These are phyloP conservation scores for Sugiyamaella qingdaonensis DNA, from an alignment of 805 yeast species.

Conservation along the genomic window DNA sequence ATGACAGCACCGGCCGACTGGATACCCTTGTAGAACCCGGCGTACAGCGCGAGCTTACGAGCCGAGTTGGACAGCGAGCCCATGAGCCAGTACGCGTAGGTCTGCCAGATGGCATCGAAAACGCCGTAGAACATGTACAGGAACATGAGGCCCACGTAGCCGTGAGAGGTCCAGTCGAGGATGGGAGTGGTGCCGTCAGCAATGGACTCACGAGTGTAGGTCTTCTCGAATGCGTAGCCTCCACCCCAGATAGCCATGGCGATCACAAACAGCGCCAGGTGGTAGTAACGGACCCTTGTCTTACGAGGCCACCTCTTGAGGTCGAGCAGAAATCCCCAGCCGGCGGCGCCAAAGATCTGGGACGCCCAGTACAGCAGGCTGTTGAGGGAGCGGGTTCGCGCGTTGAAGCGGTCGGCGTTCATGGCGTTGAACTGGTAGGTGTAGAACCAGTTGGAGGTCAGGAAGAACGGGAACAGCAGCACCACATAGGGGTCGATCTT, in stretches of 20 bases:
- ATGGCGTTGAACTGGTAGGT: conserved; percentile 59
- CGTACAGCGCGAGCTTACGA: conserved; percentile 51
- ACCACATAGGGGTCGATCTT: conserved; percentile 43
- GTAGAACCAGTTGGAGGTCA: conserved; percentile 63
- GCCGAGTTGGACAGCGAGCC: conserved; percentile 58
- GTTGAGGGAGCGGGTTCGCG: conserved; percentile 59
- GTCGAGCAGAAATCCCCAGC: conserved; percentile 49
- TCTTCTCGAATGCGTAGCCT: conserved; percentile 46
- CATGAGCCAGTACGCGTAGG: conserved; percentile 53
- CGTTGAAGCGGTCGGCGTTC: conserved; percentile 52
- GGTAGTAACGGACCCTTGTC: conserved; percentile 45
- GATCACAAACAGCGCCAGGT: conserved; percentile 34
- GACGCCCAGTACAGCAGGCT: conserved; percentile 57
- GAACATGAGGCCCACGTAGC: conserved; percentile 56
- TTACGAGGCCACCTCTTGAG: conserved; percentile 39
- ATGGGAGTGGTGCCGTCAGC: conserved; percentile 15
- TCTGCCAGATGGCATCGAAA: conserved; percentile 58
- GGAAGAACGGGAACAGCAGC: conserved; percentile 56
- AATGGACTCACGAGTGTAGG: conserved; percentile 39
- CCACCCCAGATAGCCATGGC: conserved; percentile 57
- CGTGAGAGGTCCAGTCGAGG: conserved; percentile 45
- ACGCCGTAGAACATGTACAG: conserved; percentile 59
- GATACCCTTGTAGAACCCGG: conserved; percentile 60
- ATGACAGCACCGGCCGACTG: conserved; percentile 64
- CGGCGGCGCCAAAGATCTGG: conserved; percentile 54